phyloP scores from a whole-genome alignment of 140 eudicot species.

The Stevia rebaudiana region DNA sequence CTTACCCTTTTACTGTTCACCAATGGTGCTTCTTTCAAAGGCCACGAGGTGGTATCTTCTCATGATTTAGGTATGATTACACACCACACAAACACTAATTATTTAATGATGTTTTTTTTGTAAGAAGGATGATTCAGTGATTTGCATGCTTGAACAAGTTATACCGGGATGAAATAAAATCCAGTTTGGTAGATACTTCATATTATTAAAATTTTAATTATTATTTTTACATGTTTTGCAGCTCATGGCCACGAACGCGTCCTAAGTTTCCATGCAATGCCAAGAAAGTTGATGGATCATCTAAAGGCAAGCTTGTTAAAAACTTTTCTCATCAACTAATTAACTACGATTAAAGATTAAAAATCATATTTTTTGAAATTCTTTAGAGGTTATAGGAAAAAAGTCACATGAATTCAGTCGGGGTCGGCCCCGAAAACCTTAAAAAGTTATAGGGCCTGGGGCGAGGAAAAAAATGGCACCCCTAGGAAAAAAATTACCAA shows the following conservation, averaged over 20 bases:
- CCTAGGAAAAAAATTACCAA: too few species aligned
- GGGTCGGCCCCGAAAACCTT: too few species aligned
- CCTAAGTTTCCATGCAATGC: slow-evolving; percentile 16
- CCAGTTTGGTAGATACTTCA: background rate
- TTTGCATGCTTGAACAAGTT: too few species aligned
- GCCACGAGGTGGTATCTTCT: slow-evolving; percentile 15
- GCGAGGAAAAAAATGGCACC: too few species aligned
- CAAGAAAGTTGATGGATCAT: slow-evolving; percentile 25
- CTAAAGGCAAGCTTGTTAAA: slow-evolving; percentile 27
- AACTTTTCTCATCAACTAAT: too few species aligned
- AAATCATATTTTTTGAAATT: too few species aligned
- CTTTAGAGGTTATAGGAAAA: too few species aligned
- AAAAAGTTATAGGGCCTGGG: too few species aligned
- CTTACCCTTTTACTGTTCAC: slow-evolving; percentile 18
- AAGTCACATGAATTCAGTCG: too few species aligned
- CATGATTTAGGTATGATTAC: slow-evolving; percentile 25
- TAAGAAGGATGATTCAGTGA: background rate
- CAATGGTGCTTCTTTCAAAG: slow-evolving; percentile 27
- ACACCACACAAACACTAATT: slow-evolving; percentile 3
- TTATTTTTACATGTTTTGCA: slow-evolving; percentile 21
- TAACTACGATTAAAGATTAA: too few species aligned
- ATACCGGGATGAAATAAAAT: too few species aligned
- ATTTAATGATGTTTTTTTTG: slow-evolving; percentile 4
- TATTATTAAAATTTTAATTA: too few species aligned
- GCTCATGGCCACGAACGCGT: slow-evolving; percentile 8